These are phyloP conservation scores for Coffea eugenioides DNA, from an alignment of 257 asterid species.

Conservation along the genomic window DNA sequence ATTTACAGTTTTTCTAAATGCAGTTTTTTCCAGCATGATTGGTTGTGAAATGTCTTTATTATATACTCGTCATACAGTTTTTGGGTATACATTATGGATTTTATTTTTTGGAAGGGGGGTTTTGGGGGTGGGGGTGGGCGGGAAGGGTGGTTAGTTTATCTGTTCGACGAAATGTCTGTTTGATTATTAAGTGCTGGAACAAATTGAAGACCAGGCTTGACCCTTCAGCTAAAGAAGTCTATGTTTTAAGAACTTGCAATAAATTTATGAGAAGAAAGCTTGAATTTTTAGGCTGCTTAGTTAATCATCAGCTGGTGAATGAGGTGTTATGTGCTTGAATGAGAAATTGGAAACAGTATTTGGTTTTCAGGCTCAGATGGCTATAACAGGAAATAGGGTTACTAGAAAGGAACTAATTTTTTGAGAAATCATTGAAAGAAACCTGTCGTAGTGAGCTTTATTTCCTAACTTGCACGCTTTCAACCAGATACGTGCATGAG, in stretches of 20 bases:
- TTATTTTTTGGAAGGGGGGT: neutral
- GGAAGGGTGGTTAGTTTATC: neutral
- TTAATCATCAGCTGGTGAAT: neutral
- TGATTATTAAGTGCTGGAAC: neutral
- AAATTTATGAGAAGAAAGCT: neutral
- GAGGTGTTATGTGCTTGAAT: neutral
- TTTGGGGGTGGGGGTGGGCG: no score
- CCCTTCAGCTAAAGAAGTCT: neutral
- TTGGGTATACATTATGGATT: neutral
- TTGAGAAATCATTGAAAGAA: neutral
- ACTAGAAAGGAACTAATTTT: neutral
- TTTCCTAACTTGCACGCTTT: neutral
- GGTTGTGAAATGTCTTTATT: neutral
- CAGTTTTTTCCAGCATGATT: neutral
- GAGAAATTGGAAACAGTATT: neutral
- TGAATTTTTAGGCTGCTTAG: neutral
- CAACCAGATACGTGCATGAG: slow-evolving; percentile 4
- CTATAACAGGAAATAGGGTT: neutral
- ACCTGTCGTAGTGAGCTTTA: neutral
- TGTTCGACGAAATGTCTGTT: neutral
- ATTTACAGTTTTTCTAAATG: neutral
- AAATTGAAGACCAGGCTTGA: no score
- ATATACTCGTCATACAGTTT: neutral
- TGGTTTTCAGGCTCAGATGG: no score
- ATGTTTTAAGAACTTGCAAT: neutral